Conservation (phyloP, 306 rosid genomes). For the Quercus rubra region DNA sequence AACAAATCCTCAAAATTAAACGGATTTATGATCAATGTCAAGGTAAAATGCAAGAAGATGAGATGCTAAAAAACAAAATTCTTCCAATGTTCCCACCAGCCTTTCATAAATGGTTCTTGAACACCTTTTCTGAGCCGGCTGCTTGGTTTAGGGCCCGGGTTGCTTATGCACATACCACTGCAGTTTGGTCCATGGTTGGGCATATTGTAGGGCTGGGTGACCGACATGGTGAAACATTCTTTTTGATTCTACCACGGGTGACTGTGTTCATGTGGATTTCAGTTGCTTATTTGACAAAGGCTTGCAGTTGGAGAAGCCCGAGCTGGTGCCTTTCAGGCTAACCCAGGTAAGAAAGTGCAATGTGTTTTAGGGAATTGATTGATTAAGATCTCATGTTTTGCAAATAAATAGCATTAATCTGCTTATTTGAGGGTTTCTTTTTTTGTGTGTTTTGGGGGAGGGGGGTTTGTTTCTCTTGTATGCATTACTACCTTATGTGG, state of each 20-base stretch:
- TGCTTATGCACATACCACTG: slow-evolving; percentile 96
- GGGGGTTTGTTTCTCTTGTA: too few species aligned
- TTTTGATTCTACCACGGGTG: slow-evolving; percentile 91
- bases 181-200: slow-evolving; percentile 99
- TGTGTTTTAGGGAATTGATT: neutral
- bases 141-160: slow-evolving; percentile 97
- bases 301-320: slow-evolving; percentile 96
- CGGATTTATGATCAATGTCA: slow-evolving; percentile 87
- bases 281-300: slow-evolving; percentile 98
- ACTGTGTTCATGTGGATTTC: slow-evolving; percentile 97
- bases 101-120: slow-evolving; percentile 92
- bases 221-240: slow-evolving; percentile 96
- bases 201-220: slow-evolving; percentile 98
- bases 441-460: too few species aligned
- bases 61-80: slow-evolving; percentile 72
- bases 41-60: slow-evolving; percentile 82
- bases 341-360: slow-evolving; percentile 68
- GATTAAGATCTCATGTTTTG: neutral
- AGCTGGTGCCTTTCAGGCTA: slow-evolving; percentile 93
- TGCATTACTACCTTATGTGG: neutral
- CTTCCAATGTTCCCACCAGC: slow-evolving; percentile 97
- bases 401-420: neutral
- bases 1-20: slow-evolving; percentile 82
- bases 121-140: slow-evolving; percentile 95
- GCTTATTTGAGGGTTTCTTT: too few species aligned